Base-by-base conservation (phyloP, 1,139 yeast species). In the Suhomyces ambrosiae region DNA sequence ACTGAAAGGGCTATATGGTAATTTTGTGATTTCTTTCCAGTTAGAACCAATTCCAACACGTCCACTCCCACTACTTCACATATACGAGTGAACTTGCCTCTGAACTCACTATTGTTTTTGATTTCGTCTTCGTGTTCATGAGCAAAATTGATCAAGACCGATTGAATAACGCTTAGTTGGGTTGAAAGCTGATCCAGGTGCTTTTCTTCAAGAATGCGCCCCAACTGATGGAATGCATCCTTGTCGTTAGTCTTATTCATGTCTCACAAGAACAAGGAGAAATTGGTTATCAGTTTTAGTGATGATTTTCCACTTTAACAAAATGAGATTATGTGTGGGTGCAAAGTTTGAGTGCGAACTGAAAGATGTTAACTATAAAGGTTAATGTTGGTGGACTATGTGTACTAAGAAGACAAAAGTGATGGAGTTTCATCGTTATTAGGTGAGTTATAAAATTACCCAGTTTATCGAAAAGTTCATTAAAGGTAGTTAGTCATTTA, bases 11-110 rank as follows among this genome's bases (percentile, higher is more conserved):
- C 88, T 43, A 80, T 76, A 46, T 71, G 69, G 50, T 74, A 81
- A 48, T 82, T 87, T n/a, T 65, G 68, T 6, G 37, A 32, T 15
- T 24, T 19, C 29, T 40, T 41, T 25, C 35, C n/a, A 4, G 37
- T 31, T 33, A 72, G 65, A 25, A 71, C 56, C 24, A 78, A 62
- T 25, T 82, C 82, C 27, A 87, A 59, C 1, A 95, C 92, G 54
- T 88, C 95, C n/a, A 87, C 80, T 1, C 95, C 96, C 13, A 86
- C 81, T 52, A 84, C 80, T 15, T 74, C 69, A 50, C 95, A 86
- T 72, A 88, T 81, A 43, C 78, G 76, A 31, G 86, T 79, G 60
- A 88, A 87, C 54, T 84, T 82, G 18, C 74, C 65, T 30, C 92
- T 63, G 54, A 86, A 81, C 42, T 80, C 80, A 2, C 81, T 72